Evolutionary conservation across 1,139 yeast genomes (phyloP).

Genomic region (Candida glucosophila): DNA sequence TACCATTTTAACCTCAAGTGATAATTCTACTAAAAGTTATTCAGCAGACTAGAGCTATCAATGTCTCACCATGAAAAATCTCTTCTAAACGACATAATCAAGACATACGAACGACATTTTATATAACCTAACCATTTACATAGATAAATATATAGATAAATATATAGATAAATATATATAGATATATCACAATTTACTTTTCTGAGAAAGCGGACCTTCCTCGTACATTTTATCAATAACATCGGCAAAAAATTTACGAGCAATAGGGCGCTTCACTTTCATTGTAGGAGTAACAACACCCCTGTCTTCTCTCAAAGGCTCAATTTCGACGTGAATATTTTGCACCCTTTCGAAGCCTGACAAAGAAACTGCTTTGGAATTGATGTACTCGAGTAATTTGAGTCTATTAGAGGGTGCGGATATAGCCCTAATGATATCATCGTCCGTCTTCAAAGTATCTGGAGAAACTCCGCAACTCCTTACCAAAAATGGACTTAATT

Average conservation of each 20-base stretch:
- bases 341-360: conserved; percentile 31
- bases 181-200: conserved; percentile 8
- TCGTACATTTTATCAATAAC: conserved; percentile 15
- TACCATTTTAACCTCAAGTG: conserved; percentile 1
- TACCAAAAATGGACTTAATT: conserved; percentile 13
- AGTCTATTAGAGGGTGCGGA: conserved; percentile 19
- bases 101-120: conserved; percentile 1
- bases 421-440: conserved; percentile 16
- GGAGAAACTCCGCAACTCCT: conserved; percentile 8
- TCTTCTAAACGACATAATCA: conserved; percentile 1
- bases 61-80: background rate
- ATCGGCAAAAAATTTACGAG: conserved; percentile 20
- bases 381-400: conserved; percentile 19
- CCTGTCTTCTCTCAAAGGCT: conserved; percentile 32
- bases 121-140: background rate
- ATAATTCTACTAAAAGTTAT: background rate
- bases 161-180: too few relatives aligned
- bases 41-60: background rate
- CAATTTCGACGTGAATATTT: conserved; percentile 24
- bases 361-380: conserved; percentile 16
- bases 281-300: conserved; percentile 35
- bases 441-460: conserved; percentile 6
- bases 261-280: conserved; percentile 31
- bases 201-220: conserved; percentile 19
- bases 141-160: too few relatives aligned